Base-by-base conservation (phyloP, 305 asterid genomes). In the Andrographis paniculata region DNA sequence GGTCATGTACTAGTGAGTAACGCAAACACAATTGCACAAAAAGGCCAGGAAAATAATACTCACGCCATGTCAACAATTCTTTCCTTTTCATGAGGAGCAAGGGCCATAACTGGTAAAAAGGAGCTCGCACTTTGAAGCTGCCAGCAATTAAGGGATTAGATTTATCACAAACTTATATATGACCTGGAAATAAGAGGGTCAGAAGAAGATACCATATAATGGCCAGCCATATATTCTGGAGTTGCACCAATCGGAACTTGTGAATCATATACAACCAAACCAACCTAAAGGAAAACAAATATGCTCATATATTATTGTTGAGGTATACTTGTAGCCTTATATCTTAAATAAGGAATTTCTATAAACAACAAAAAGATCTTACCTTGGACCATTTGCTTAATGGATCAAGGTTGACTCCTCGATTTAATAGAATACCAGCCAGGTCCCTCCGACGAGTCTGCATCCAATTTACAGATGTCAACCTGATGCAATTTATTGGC, bases 331-430 rank as follows among this genome's bases (percentile, higher is more conserved):
- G 18, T 16, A 48, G 46, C 20, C 23, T 36, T 52, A 51, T 21
- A 41, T 30, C 4, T 22, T 24, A 20, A 14, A 11, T 17, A 35
- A 43, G 1, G 45, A 30, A 65, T 13, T 19, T 16, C 12, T 17
- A 42, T 35, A 42, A 15, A 36, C 22, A 56, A n/a, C 23, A 1
- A 1, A 41, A 50, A 50, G 55, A 40, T 44, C 80, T 72, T 75
- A 91, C 98, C 70, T 86, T 91, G 19, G 98, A 91, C 98, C 98
- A 91, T 62, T 91, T 91, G 94, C 96, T 75, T 47, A 91, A 67
- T 8, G 96, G 96, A 57, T 91, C 94, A 16, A 91, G 84, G 71
- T 91, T 91, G 68, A 91, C 98, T 52, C 96, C 96, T 72, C 98
- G 71, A 77, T 86, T 91, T 48, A 91, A 62, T 20, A 91, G 83